These are phyloP conservation scores for Fusarium siculi DNA, from an alignment of 2,329 filamentous ascomycete genomes.

Conservation along the genomic window DNA sequence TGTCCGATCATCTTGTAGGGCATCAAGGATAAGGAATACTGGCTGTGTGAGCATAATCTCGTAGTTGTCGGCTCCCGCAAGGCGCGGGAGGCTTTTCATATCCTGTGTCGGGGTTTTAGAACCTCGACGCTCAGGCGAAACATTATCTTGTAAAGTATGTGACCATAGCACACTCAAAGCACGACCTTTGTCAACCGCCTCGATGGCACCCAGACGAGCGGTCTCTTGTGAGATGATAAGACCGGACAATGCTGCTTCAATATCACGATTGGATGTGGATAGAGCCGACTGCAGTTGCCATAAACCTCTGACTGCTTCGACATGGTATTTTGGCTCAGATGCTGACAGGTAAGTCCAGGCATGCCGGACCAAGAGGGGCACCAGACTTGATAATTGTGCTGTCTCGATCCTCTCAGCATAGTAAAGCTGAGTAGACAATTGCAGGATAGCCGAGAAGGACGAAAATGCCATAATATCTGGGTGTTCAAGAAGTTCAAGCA, in stretches of 20 bases:
- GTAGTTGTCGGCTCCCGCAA: constrained; percentile 70
- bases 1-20: constrained; percentile 75
- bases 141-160: constrained; percentile 75
- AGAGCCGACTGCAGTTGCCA: constrained; percentile 86
- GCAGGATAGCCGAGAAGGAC: constrained; percentile 68
- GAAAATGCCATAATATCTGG: constrained; percentile 58
- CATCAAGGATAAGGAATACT: constrained; percentile 83
- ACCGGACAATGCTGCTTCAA: constrained; percentile 81
- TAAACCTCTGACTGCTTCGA: constrained; percentile 86
- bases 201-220: constrained; percentile 21
- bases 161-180: constrained; percentile 84
- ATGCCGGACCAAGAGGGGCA: constrained; percentile 74
- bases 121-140: constrained; percentile 59
- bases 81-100: constrained; percentile 51
- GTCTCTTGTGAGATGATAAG: constrained; percentile 69
- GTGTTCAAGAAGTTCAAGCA: constrained; percentile 59
- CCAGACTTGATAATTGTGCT: constrained; percentile 68
- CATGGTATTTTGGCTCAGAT: constrained; percentile 89
- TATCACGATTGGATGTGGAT: constrained; percentile 72
- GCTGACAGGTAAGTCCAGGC: constrained; percentile 86
- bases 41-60: constrained; percentile 83
- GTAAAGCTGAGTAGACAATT: constrained; percentile 67
- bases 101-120: constrained; percentile 56
- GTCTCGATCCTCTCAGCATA: constrained; percentile 61
- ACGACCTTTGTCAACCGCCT: constrained; percentile 70